Evolutionary conservation across 2,329 filamentous ascomycete species (phyloP).

Genomic region (Aureobasidium musti): DNA sequence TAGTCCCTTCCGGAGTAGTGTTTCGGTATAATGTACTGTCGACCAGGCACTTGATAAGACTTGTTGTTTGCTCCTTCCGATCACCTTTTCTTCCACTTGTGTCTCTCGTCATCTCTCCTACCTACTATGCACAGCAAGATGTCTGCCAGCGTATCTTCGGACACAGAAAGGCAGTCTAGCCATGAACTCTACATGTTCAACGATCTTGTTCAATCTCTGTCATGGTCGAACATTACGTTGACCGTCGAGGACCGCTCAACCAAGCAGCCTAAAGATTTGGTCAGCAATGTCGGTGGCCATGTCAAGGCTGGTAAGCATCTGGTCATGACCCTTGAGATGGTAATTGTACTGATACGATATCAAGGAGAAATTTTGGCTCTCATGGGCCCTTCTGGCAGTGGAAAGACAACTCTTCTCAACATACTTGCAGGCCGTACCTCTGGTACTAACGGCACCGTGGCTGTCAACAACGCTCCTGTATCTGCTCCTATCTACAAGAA

Average conservation of each 20-base stretch:
- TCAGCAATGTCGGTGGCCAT: conserved; percentile 60
- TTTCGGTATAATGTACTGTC: background rate
- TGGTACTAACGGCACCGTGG: conserved; percentile 53
- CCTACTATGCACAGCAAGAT: background rate
- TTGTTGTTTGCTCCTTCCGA: background rate
- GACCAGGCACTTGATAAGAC: background rate
- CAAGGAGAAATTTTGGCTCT: conserved; percentile 72
- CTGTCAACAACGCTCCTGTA: conserved; percentile 61
- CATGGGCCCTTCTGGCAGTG: conserved; percentile 70
- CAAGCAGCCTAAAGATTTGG: conserved; percentile 60
- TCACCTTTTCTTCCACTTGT: background rate
- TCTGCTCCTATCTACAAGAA: conserved; percentile 57
- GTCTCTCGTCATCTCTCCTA: background rate
- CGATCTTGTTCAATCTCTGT: conserved; percentile 60
- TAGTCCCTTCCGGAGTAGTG: background rate
- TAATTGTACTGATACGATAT: background rate
- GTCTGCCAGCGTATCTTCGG: conserved; percentile 6
- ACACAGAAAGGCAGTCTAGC: conserved; percentile 19
- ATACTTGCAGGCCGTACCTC: conserved; percentile 65
- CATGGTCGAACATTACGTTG: conserved; percentile 66
- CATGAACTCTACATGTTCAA: conserved; percentile 55
- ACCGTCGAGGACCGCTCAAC: conserved; percentile 68
- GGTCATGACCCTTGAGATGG: too few species aligned
- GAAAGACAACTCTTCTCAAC: conserved; percentile 82
- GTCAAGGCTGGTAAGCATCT: conserved; percentile 41